Conservation (phyloP, 805 yeast genomes). For the Wickerhamomyces ciferrii region DNA sequence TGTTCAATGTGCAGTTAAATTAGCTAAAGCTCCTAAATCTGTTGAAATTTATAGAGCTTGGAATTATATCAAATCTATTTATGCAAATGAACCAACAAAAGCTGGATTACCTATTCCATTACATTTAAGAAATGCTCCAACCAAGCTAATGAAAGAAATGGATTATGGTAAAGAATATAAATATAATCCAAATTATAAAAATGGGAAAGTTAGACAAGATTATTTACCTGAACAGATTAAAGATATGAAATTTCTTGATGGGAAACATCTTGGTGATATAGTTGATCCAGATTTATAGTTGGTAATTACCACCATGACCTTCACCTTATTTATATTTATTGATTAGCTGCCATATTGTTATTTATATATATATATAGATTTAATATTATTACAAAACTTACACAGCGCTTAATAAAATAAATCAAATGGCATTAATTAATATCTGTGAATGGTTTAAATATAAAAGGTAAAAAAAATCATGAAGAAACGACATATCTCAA, state of each 20-base stretch:
- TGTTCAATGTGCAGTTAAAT: conserved; percentile 90
- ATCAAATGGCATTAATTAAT: neutral
- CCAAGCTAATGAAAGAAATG: conserved; percentile 79
- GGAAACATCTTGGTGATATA: conserved; percentile 48
- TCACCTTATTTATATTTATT: too few relatives aligned
- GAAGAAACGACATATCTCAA: too few relatives aligned
- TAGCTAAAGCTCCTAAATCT: conserved; percentile 82
- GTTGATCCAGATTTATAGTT: conserved; percentile 35
- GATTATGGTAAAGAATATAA: conserved; percentile 85
- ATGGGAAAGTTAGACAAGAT: conserved; percentile 70
- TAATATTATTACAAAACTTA: neutral
- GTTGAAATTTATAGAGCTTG: conserved; percentile 83
- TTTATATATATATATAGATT: neutral
- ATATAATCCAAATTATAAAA: conserved; percentile 76
- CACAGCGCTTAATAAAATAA: too few relatives aligned
- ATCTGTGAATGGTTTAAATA: neutral
- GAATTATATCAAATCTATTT: conserved; percentile 53
- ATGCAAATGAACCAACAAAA: conserved; percentile 52
- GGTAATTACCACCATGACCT: too few relatives aligned
- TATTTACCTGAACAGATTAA: conserved; percentile 66
- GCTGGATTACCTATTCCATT: conserved; percentile 56
- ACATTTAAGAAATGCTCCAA: conserved; percentile 94
- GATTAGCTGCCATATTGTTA: too few relatives aligned
- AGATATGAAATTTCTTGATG: conserved; percentile 44
- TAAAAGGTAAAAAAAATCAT: too few relatives aligned